A percentile compares a stretch with the other conserved stretches of the same genome.
These are phyloP conservation scores for Inosperma sp. DNA, from an alignment of 768 basidiomycete genomes.

Conservation along the genomic window DNA sequence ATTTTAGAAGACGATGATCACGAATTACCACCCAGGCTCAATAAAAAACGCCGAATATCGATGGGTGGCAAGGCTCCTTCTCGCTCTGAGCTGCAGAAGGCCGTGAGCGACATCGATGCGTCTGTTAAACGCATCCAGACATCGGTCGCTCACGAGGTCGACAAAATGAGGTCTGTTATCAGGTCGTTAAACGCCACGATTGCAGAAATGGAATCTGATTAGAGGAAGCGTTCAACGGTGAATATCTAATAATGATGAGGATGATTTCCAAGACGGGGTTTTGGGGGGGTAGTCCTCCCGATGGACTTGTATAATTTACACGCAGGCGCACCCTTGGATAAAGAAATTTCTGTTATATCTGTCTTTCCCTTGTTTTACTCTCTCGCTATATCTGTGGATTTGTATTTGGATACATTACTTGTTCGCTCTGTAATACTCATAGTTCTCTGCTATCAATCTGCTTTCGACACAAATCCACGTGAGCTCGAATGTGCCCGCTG, in stretches of 20 bases:
- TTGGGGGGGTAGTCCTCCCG: no score
- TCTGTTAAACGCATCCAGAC: conserved; percentile 33
- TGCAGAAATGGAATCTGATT: conserved; percentile 32
- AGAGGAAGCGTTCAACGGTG: conserved; percentile 9
- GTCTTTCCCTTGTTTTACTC: conserved; percentile 16
- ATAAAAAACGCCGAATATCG: conserved; percentile 32
- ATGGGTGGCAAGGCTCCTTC: conserved; percentile 26
- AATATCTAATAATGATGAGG: conserved; percentile 4
- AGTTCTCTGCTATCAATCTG: conserved; percentile 20
- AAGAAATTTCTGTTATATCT: conserved; percentile 3
- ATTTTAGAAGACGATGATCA: no score
- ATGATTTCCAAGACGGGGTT: no score
- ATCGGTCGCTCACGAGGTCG: conserved; percentile 32
- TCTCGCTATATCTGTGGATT: conserved; percentile 20
- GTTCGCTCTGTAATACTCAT: conserved; percentile 20
- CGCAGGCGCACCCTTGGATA: background rate
- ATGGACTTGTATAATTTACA: background rate
- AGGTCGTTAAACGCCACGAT: conserved; percentile 29
- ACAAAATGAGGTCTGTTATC: conserved; percentile 32
- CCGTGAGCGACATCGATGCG: conserved; percentile 33
- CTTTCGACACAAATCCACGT: conserved; percentile 8
- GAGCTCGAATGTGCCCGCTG: background rate
- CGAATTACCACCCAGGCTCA: conserved; percentile 25
- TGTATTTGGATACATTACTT: conserved; percentile 25
- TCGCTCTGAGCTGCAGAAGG: conserved; percentile 31